These are phyloP conservation scores for Thielaviopsis musarum DNA, from an alignment of 2,329 filamentous ascomycete species.

Conservation along the genomic window DNA sequence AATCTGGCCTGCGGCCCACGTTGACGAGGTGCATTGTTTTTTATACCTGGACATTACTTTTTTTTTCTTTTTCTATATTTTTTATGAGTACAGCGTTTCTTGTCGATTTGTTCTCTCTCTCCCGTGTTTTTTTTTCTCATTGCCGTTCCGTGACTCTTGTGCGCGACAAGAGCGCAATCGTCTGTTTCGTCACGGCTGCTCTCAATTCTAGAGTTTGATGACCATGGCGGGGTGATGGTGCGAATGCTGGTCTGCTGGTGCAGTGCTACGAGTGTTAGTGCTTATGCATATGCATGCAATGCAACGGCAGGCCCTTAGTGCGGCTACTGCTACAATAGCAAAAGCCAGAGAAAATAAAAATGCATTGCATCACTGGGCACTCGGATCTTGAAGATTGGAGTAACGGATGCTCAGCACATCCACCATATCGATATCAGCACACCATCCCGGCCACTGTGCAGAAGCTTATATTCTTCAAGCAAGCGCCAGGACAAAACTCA, in stretches of 20 bases:
- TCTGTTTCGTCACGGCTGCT: not conserved
- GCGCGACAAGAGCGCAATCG: not conserved
- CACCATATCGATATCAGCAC: not conserved
- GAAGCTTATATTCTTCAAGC: not conserved
- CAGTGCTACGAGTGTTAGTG: not conserved
- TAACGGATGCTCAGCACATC: not conserved
- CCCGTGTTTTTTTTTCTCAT: not conserved
- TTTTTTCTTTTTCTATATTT: not conserved
- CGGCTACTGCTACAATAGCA: no score
- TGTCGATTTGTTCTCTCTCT: not conserved
- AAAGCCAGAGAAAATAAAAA: no score
- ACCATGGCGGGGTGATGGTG: not conserved
- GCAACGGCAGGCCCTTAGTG: not conserved
- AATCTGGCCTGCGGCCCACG: not conserved
- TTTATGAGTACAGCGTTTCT: not conserved
- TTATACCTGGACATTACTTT: not conserved
- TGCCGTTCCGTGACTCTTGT: not conserved
- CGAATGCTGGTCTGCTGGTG: not conserved
- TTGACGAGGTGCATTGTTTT: not conserved
- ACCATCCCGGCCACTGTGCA: not conserved
- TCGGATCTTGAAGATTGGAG: no score
- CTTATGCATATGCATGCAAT: not conserved
- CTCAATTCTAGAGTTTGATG: not conserved
- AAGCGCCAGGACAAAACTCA: no score
- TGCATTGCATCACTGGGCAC: no score